Percentiles rank a stretch among this genome's conserved stretches.
Conservation (phyloP, 2,329 filamentous ascomycete genomes). For the Colletotrichum filicis region DNA sequence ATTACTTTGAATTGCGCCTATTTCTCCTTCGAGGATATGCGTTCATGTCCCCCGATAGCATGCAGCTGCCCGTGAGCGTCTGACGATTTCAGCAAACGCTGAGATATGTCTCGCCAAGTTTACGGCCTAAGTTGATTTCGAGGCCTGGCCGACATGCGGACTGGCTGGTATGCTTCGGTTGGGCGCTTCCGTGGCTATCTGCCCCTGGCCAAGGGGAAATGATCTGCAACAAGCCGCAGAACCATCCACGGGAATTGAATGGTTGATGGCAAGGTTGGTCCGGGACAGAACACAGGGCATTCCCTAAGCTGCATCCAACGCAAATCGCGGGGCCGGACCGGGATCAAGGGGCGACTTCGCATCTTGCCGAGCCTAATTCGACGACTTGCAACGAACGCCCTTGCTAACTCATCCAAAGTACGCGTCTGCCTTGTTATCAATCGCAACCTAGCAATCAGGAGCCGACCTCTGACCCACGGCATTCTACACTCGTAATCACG, state of each 20-base stretch:
- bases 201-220: conserved; percentile 13
- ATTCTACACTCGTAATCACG: background rate
- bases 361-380: conserved; percentile 33
- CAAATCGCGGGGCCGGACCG: conserved; percentile 34
- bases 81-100: background rate
- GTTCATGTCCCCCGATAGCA: background rate
- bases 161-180: background rate
- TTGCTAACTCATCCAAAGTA: background rate
- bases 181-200: conserved; percentile 5
- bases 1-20: background rate
- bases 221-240: conserved; percentile 35
- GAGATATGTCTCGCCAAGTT: background rate
- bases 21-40: background rate
- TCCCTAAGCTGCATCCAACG: conserved; percentile 33
- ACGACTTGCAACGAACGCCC: conserved; percentile 33
- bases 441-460: background rate
- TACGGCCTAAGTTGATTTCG: background rate
- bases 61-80: background rate
- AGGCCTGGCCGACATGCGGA: background rate
- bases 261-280: conserved; percentile 15
- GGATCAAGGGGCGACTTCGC: conserved; percentile 32
- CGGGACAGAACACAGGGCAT: conserved; percentile 13
- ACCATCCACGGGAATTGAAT: conserved; percentile 9
- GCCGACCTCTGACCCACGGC: background rate
- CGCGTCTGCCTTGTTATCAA: background rate